Conservation (phyloP, 2,329 filamentous ascomycete species). For the Colletotrichum liaoningense region DNA sequence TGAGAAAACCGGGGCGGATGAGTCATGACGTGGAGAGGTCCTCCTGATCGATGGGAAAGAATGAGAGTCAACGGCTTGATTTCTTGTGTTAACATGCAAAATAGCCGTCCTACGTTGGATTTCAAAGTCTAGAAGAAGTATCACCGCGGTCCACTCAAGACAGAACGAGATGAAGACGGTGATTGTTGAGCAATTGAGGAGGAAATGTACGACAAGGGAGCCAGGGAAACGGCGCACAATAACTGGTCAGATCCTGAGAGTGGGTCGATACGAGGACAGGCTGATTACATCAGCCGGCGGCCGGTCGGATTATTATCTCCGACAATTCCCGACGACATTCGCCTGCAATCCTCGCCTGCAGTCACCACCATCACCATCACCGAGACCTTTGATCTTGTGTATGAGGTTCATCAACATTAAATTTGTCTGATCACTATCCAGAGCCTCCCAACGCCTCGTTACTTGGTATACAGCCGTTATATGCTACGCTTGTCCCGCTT, state of each 20-base stretch:
- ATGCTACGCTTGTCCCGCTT: slow-evolving; percentile 17
- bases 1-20: neutral
- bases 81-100: neutral
- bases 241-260: neutral
- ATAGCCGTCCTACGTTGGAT: too few relatives aligned
- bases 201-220: neutral
- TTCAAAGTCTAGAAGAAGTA: neutral
- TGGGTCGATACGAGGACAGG: neutral
- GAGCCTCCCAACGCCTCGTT: neutral
- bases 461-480: neutral
- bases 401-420: slow-evolving; percentile 1
- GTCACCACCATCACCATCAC: neutral
- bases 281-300: neutral
- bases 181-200: neutral
- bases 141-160: neutral
- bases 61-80: neutral
- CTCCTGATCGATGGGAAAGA: neutral
- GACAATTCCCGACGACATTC: neutral
- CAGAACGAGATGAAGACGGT: neutral
- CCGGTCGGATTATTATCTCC: neutral
- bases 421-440: neutral
- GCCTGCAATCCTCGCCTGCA: too few relatives aligned
- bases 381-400: neutral
- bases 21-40: neutral
- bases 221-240: neutral